Evolutionary conservation across 441 rosid species (phyloP).

Genomic region (Gossypium gossypioides): DNA sequence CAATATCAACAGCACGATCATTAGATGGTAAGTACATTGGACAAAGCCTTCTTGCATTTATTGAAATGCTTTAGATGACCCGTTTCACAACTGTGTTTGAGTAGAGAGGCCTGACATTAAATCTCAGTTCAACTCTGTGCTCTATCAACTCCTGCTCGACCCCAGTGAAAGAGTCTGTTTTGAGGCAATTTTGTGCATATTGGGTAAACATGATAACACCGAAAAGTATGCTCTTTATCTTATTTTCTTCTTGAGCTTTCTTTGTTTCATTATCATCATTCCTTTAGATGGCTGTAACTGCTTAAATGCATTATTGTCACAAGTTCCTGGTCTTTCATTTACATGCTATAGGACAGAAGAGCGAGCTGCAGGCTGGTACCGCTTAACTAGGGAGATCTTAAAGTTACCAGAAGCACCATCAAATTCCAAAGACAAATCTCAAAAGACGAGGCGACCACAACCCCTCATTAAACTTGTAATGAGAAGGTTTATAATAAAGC

Average conservation of each 20-base stretch:
- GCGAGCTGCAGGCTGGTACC: constrained; percentile 98
- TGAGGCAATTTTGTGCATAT: constrained; percentile 83
- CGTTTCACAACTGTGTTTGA: constrained; percentile 17
- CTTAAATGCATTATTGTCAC: not conserved
- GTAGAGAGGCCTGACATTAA: constrained; percentile 77
- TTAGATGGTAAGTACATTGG: constrained; percentile 63
- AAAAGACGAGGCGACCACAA: constrained; percentile 93
- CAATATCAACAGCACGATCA: constrained; percentile 82
- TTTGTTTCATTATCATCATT: constrained; percentile 3
- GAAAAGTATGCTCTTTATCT: constrained; percentile 51
- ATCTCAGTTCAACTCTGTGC: constrained; percentile 86
- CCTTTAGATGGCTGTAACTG: not conserved
- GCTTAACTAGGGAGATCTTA: constrained; percentile 89
- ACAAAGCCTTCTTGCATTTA: not conserved
- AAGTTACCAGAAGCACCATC: constrained; percentile 96
- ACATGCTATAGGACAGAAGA: constrained; percentile 69
- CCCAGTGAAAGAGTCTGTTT: constrained; percentile 99
- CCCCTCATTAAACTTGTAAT: constrained; percentile 93
- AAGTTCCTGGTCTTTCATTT: constrained; percentile 6
- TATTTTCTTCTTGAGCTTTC: not conserved
- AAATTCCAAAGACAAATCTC: constrained; percentile 66
- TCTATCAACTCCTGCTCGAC: constrained; percentile 91
- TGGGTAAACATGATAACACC: constrained; percentile 70
- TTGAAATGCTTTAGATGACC: constrained; percentile 18
- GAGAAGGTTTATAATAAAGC: constrained; percentile 63